Conservation (phyloP, 805 yeast genomes). For the Lachancea fermentati region DNA sequence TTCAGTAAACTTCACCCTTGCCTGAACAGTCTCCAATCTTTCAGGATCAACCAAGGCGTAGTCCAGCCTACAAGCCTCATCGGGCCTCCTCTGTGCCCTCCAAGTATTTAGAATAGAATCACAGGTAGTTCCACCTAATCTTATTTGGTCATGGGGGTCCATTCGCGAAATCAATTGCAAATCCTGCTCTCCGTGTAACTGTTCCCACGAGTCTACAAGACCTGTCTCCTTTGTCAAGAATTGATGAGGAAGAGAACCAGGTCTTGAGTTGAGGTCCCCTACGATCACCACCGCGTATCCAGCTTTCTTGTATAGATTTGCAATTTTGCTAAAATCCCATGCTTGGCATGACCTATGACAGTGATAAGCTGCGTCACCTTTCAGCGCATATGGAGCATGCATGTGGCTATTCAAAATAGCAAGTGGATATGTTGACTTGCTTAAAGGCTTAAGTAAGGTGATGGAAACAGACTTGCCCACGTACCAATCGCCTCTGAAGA, state of each 20-base stretch:
- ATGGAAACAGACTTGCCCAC: constrained; percentile 89
- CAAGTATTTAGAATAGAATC: constrained; percentile 85
- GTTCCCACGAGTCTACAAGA: constrained; percentile 78
- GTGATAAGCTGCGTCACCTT: constrained; percentile 83
- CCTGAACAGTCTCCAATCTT: constrained; percentile 48
- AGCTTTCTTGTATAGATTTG: constrained; percentile 53
- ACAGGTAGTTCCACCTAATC: constrained; percentile 79
- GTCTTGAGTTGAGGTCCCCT: constrained; percentile 88
- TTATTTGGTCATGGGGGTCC: constrained; percentile 57
- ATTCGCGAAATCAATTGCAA: constrained; percentile 39
- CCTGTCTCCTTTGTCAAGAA: constrained; percentile 66
- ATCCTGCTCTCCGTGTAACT: constrained; percentile 47
- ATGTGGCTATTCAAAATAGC: constrained; percentile 88
- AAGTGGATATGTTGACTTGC: constrained; percentile 45
- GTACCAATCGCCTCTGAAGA: constrained; percentile 93
- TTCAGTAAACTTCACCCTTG: constrained; percentile 72
- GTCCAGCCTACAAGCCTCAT: constrained; percentile 84
- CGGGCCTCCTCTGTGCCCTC: constrained; percentile 48
- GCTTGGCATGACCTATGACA: constrained; percentile 94
- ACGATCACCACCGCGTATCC: constrained; percentile 86
- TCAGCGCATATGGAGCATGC: constrained; percentile 89
- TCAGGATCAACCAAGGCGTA: constrained; percentile 72
- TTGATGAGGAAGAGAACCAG: constrained; percentile 76
- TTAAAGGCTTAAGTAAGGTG: constrained; percentile 53
- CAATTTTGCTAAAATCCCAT: constrained; percentile 81